Conservation (phyloP, 2,329 filamentous ascomycete genomes). For the Pseudopithomyces maydicus region DNA sequence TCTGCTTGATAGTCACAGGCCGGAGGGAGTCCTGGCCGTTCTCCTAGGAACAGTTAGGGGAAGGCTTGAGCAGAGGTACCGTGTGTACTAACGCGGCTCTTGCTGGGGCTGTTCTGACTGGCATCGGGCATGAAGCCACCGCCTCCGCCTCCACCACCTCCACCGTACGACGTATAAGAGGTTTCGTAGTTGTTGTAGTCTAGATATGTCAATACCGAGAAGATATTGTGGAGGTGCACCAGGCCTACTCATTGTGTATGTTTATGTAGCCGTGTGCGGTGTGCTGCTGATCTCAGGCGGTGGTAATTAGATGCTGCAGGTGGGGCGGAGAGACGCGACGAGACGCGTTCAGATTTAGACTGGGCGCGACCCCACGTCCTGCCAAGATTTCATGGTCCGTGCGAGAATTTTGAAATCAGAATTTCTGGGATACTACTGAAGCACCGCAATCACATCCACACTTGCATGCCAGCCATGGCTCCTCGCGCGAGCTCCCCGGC, state of each 20-base stretch:
- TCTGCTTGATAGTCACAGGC: conserved; percentile 94
- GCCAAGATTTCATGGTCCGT: conserved; percentile 36
- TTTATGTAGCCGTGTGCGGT: background rate
- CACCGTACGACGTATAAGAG: conserved; percentile 62
- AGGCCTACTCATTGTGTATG: conserved; percentile 27
- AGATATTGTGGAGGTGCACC: background rate
- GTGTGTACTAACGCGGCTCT: conserved; percentile 30
- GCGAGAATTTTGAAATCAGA: conserved; percentile 26
- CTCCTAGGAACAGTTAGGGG: conserved; percentile 45
- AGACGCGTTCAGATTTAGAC: conserved; percentile 28
- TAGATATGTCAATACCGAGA: conserved; percentile 18
- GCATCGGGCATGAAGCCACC: conserved; percentile 65
- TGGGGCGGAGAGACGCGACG: conserved; percentile 20
- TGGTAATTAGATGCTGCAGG: conserved; percentile 7
- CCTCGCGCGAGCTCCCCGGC: conserved; percentile 78
- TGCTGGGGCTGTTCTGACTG: conserved; percentile 51
- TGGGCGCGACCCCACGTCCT: conserved; percentile 29
- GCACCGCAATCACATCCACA: background rate
- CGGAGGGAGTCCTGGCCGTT: conserved; percentile 85
- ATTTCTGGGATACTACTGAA: background rate
- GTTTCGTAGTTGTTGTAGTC: conserved; percentile 49
- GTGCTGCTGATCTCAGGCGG: background rate
- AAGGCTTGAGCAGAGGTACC: background rate
- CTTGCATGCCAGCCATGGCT: conserved; percentile 62
- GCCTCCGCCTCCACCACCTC: conserved; percentile 61